These are phyloP conservation scores for Zalaria sp. DNA, from an alignment of 2,329 filamentous ascomycete genomes.

Conservation along the genomic window DNA sequence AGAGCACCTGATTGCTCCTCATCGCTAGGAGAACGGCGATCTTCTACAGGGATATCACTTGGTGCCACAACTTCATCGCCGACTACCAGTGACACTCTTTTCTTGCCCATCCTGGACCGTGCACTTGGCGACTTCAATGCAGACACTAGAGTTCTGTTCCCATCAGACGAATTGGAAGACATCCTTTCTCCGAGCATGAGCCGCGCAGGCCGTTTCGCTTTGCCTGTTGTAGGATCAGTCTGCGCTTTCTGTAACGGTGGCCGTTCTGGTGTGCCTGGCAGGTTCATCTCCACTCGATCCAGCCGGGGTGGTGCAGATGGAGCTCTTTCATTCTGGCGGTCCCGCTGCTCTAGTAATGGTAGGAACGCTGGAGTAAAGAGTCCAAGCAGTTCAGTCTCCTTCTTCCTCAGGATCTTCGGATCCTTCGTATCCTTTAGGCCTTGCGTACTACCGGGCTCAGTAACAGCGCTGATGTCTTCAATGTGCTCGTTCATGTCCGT, in stretches of 20 bases:
- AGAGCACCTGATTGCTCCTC: constrained; percentile 8
- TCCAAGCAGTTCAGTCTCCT: constrained; percentile 19
- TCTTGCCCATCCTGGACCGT: constrained; percentile 10
- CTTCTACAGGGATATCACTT: constrained; percentile 13
- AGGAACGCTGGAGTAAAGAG: constrained; percentile 22
- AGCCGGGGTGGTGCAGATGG: constrained; percentile 12
- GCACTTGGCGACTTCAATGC: constrained; percentile 19
- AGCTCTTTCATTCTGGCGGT: constrained; percentile 8
- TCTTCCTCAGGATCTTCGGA: constrained; percentile 2
- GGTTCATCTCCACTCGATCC: not conserved
- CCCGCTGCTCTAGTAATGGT: constrained; percentile 16
- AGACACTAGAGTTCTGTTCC: constrained; percentile 18
- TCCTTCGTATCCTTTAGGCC: not conserved
- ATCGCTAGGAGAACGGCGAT: constrained; percentile 1
- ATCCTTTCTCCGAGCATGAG: constrained; percentile 16
- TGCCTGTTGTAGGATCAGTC: constrained; percentile 14
- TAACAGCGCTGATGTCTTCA: not conserved
- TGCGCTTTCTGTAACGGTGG: constrained; percentile 11
- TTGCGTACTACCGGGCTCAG: not conserved
- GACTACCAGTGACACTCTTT: constrained; percentile 20
- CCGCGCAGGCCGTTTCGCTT: constrained; percentile 15
- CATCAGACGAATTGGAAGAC: constrained; percentile 20
- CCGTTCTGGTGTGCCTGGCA: not conserved
- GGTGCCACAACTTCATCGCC: constrained; percentile 21
- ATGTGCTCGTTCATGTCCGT: not conserved